Base-by-base conservation (phyloP, 1,284 basidiomycete genomes). In the Volvariella volvacea region DNA sequence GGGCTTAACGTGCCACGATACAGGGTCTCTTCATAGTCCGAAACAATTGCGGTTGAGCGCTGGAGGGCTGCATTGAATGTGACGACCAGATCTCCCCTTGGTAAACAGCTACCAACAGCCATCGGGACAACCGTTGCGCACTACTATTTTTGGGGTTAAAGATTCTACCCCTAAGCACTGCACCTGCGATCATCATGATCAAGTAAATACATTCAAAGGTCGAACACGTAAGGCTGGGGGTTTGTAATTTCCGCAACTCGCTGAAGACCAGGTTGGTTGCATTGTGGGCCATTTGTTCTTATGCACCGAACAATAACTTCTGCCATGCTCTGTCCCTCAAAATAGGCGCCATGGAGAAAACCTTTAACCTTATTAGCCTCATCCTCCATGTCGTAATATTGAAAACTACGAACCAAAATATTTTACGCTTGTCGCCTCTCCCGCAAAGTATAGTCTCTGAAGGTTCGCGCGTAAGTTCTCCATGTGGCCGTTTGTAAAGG, bases 381-480 rank as follows among this genome's bases (percentile, higher is more conserved):
- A n/a, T n/a, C n/a, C n/a, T n/a, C n/a, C n/a, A n/a, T n/a, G n/a
- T n/a, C n/a, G n/a, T n/a, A n/a, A n/a, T n/a, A n/a, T n/a, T n/a
- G n/a, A n/a, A n/a, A n/a, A n/a, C n/a, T 22, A 63, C 65, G 32
- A 37, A 74, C 79, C 79, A 52, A 70, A 62, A 44, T 78, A 76
- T 50, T 73, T 67, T 49, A 69, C 58, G 48, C 73, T 80, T 8
- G 74, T 80, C 3, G 76, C 78, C 57, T 84, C 81, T 2, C 80
- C 81, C 1, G 79, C 76, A 52, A 83, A 84, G 69, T 74, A 81
- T 7, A 84, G 60, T 25, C 68, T 64, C 9, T 66, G 62, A 3
- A 83, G 63, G n/a, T 74, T 77, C 9, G 77, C 76, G 22, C 76
- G 66, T 42, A 84, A 53, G 52, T 83, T 80, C 9, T 67, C 62